phyloP scores from a whole-genome alignment of 2,329 filamentous ascomycete genomes.

The Aschersonia sp. region DNA sequence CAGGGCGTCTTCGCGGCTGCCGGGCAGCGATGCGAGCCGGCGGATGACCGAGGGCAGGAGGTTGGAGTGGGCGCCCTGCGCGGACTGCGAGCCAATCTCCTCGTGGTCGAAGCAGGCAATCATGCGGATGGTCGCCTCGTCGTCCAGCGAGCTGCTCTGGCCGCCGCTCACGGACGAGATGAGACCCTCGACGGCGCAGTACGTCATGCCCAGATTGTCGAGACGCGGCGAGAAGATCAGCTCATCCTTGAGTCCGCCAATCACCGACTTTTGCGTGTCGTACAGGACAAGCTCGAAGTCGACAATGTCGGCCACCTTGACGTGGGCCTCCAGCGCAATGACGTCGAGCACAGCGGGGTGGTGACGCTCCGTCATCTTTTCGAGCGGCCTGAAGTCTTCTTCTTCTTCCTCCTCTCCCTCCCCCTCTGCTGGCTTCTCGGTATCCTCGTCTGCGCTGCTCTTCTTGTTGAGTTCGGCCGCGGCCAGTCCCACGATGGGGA shows the following conservation, averaged over 20 bases:
- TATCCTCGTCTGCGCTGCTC: constrained; percentile 25
- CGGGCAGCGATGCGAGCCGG: constrained; percentile 67
- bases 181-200: constrained; percentile 74
- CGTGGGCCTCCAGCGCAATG: constrained; percentile 65
- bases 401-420: constrained; percentile 23
- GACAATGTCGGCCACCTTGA: constrained; percentile 55
- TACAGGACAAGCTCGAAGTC: constrained; percentile 98
- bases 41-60: constrained; percentile 76
- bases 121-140: constrained; percentile 74
- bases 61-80: constrained; percentile 88
- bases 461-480: constrained; percentile 77
- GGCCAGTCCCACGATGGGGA: constrained; percentile 80
- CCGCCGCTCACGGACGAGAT: constrained; percentile 55
- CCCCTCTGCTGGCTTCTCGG: constrained; percentile 29
- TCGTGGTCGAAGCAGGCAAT: constrained; percentile 95
- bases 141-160: constrained; percentile 46
- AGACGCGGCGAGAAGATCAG: constrained; percentile 92
- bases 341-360: constrained; percentile 77
- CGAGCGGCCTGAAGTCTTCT: constrained; percentile 57
- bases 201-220: constrained; percentile 94
- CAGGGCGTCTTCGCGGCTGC: constrained; percentile 41
- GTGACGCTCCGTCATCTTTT: constrained; percentile 66
- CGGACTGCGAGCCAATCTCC: constrained; percentile 84
- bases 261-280: constrained; percentile 79
- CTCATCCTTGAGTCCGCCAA: constrained; percentile 84